Evolutionary conservation across 73 alveolate species (phyloP).

Genomic region (Tetrahymena thermophila): DNA sequence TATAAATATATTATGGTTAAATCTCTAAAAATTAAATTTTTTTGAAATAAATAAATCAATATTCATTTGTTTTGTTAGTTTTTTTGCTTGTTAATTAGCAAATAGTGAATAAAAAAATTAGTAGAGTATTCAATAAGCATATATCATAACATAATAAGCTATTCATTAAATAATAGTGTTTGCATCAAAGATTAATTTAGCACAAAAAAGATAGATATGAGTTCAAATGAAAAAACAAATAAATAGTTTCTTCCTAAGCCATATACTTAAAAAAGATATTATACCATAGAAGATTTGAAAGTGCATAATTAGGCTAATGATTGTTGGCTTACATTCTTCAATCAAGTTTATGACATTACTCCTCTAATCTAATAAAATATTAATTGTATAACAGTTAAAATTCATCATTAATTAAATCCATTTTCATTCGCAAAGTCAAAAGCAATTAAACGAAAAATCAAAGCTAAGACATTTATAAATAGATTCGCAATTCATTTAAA

Average conservation of each 20-base stretch:
- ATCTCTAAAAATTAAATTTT: too few relatives aligned
- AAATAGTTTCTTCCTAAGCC: slow-evolving; percentile 58
- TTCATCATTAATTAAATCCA: not conserved
- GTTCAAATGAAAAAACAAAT: not conserved
- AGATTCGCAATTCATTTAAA: not conserved
- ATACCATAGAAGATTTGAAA: slow-evolving; percentile 86
- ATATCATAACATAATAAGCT: not conserved
- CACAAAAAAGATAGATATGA: not conserved
- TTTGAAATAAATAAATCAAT: too few relatives aligned
- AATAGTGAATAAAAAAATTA: not conserved
- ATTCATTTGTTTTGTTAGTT: too few relatives aligned
- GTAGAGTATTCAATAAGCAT: not conserved
- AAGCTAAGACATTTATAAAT: too few relatives aligned
- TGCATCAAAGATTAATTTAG: not conserved
- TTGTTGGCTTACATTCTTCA: slow-evolving; percentile 91
- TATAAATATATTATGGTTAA: too few relatives aligned
- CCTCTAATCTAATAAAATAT: slow-evolving; percentile 70
- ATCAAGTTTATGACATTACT: slow-evolving; percentile 86
- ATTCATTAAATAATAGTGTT: too few relatives aligned
- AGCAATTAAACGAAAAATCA: not conserved
- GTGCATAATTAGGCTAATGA: slow-evolving; percentile 91
- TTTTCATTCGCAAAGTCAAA: not conserved
- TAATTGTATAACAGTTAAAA: slow-evolving; percentile 48
- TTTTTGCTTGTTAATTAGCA: not conserved
- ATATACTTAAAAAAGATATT: slow-evolving; percentile 72